Conservation (phyloP, 768 basidiomycete genomes). For the Ramaria sp. region DNA sequence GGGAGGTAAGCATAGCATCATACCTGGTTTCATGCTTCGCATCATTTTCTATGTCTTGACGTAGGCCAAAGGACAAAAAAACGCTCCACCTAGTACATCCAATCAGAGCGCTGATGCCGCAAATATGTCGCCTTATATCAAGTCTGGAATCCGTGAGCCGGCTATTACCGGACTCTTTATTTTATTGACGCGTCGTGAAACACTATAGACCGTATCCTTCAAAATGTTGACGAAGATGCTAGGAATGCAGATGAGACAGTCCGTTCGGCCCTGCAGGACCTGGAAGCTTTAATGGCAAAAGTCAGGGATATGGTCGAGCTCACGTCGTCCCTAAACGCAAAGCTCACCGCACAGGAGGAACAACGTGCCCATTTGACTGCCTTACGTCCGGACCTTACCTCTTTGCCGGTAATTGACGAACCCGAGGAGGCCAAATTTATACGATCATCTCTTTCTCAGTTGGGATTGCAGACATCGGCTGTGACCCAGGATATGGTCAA, state of each 20-base stretch:
- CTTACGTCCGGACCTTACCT: constrained; percentile 6
- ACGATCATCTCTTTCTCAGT: constrained; percentile 77
- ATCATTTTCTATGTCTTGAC: neutral
- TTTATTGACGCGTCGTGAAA: neutral
- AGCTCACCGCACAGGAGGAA: constrained; percentile 41
- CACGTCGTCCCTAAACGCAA: constrained; percentile 80
- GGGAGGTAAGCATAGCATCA: constrained; percentile 42
- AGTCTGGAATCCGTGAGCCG: constrained; percentile 9
- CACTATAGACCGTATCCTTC: constrained; percentile 72
- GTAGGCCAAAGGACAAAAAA: neutral
- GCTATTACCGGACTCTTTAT: constrained; percentile 14
- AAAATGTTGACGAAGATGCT: constrained; percentile 57
- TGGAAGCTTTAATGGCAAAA: constrained; percentile 84
- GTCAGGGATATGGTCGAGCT: constrained; percentile 89
- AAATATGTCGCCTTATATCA: neutral
- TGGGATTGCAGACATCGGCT: constrained; percentile 73
- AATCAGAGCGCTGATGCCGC: constrained; percentile 2
- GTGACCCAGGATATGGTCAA: constrained; percentile 83
- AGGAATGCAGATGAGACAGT: constrained; percentile 55
- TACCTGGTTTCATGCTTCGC: constrained; percentile 2
- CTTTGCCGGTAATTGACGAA: constrained; percentile 31
- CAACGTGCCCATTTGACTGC: constrained; percentile 7
- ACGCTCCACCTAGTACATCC: neutral
- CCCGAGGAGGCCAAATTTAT: constrained; percentile 83
- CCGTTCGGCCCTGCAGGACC: constrained; percentile 69